These are phyloP conservation scores for Biscutella laevigata DNA, from an alignment of 441 rosid species.

Conservation along the genomic window DNA sequence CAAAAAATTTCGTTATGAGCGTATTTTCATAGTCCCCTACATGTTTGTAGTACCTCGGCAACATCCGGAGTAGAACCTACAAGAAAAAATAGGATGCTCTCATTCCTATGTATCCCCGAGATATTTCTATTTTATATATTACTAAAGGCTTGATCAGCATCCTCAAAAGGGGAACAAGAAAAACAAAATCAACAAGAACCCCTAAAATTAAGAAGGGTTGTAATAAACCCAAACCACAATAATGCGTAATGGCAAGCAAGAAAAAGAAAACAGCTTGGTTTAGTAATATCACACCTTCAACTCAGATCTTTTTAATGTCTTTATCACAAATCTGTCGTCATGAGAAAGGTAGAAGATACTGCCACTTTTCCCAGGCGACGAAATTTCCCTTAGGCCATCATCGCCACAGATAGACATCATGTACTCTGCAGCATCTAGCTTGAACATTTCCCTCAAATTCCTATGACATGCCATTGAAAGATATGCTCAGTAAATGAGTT, in stretches of 20 bases:
- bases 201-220: neutral
- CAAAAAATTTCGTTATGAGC: constrained; percentile 86
- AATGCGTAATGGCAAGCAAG: neutral
- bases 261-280: constrained; percentile 2
- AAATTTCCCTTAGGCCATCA: constrained; percentile 75
- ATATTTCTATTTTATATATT: neutral
- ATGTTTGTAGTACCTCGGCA: constrained; percentile 65
- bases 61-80: constrained; percentile 81
- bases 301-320: constrained; percentile 75
- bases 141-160: no score
- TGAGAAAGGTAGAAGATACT: constrained; percentile 89
- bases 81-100: constrained; percentile 11
- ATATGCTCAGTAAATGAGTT: neutral
- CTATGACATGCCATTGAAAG: constrained; percentile 32
- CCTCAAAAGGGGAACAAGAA: neutral
- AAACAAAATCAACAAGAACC: constrained; percentile 1
- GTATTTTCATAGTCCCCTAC: constrained; percentile 77
- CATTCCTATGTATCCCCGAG: neutral
- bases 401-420: constrained; percentile 99
- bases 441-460: constrained; percentile 95
- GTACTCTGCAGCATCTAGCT: constrained; percentile 95
- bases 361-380: constrained; percentile 96
- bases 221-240: neutral
- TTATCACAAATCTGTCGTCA: constrained; percentile 86
- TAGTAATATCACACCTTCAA: constrained; percentile 54